These are phyloP conservation scores for Aspergillus coremiiformis DNA, from an alignment of 495 filamentous ascomycete genomes.

Conservation along the genomic window DNA sequence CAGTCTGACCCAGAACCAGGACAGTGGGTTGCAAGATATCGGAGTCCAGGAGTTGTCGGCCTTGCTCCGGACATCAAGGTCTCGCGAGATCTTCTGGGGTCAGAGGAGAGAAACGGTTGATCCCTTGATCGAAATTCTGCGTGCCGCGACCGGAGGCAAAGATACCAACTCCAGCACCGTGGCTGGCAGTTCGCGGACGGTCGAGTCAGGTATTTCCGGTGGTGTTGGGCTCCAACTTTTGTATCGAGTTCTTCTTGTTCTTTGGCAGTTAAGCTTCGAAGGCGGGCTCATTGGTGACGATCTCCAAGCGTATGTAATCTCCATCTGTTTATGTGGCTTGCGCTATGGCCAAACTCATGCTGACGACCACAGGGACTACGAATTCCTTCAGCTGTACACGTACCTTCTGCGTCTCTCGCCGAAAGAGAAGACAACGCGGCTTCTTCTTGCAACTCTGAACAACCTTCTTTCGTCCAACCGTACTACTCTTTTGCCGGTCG, in stretches of 20 bases:
- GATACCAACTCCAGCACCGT: slow-evolving; percentile 61
- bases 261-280: slow-evolving; percentile 97
- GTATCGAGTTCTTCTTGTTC: slow-evolving; percentile 83
- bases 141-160: slow-evolving; percentile 66
- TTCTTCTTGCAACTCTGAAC: slow-evolving; percentile 78
- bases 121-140: slow-evolving; percentile 76
- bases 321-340: background rate
- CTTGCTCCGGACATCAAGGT: slow-evolving; percentile 64
- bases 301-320: slow-evolving; percentile 63
- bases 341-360: background rate
- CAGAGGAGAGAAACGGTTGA: slow-evolving; percentile 73
- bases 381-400: slow-evolving; percentile 83
- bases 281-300: slow-evolving; percentile 75
- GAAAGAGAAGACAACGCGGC: slow-evolving; percentile 94
- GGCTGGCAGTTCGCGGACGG: slow-evolving; percentile 53
- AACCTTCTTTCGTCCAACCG: slow-evolving; percentile 77
- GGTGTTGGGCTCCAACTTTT: slow-evolving; percentile 88
- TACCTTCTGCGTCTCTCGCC: slow-evolving; percentile 84
- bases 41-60: slow-evolving; percentile 87
- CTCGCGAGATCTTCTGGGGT: slow-evolving; percentile 83
- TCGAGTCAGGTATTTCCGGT: slow-evolving; percentile 62
- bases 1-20: slow-evolving; percentile 66
- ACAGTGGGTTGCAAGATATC: slow-evolving; percentile 89
- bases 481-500: slow-evolving; percentile 68
- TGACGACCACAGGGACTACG: slow-evolving; percentile 62